Evolutionary conservation across 352 stramenopile genomes (phyloP).

Genomic region (Pythium sp.): DNA sequence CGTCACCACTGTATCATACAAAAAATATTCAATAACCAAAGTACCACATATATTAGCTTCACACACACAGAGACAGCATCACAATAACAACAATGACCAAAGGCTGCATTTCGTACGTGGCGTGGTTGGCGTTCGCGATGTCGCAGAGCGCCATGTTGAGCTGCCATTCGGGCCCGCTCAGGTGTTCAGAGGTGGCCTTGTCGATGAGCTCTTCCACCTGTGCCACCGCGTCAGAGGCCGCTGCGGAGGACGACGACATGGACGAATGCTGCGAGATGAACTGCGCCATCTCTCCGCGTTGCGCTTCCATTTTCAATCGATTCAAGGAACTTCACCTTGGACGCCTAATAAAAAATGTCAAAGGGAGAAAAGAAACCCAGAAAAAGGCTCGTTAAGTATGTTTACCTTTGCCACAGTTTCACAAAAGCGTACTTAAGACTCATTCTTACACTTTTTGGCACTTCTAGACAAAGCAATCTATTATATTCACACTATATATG

Average conservation of each 20-base stretch:
- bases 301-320: background rate
- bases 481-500: too few species aligned
- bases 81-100: background rate
- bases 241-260: background rate
- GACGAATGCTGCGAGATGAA: slow-evolving; percentile 7
- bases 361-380: background rate
- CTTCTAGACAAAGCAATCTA: too few species aligned
- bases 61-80: background rate
- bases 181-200: slow-evolving; percentile 49
- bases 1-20: slow-evolving; percentile 37
- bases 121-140: slow-evolving; percentile 47
- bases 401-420: too few species aligned
- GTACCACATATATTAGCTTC: background rate
- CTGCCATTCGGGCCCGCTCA: slow-evolving; percentile 59
- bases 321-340: slow-evolving; percentile 1
- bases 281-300: slow-evolving; percentile 2
- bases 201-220: slow-evolving; percentile 48
- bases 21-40: background rate
- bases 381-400: too few species aligned
- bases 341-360: background rate
- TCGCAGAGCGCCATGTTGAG: slow-evolving; percentile 77
- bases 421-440: too few species aligned
- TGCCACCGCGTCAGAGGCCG: background rate
- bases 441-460: too few species aligned
- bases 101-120: slow-evolving; percentile 30